Evolutionary conservation across 805 yeast species (phyloP), one percentile per base, ranked within the genome.

Genomic region (Monosporozyma aquatica): DNA sequence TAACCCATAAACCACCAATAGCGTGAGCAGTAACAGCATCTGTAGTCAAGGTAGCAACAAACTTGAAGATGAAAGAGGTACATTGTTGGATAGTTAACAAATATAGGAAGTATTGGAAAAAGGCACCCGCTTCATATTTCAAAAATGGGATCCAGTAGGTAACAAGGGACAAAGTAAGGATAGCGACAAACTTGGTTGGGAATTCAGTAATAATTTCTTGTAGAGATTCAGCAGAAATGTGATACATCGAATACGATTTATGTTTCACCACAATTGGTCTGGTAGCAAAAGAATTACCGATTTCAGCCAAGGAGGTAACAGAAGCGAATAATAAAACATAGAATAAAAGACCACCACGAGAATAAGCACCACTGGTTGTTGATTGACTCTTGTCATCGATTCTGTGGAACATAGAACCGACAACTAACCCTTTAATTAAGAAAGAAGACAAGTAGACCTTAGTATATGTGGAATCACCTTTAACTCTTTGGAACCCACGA

Each of bases 201-300:
- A 77, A 56, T 52, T 75, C 78, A 35, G 79, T 70, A 27, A 79
- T 54, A 49, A 75, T 71, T 45, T 70, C 70, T 8, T 81, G 75
- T 35, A 80, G 48, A 8, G 80, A 73, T 59, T 79, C 84, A 21
- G 82, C 82, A 18, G 84, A 71, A 14, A 79, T 77, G 46, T 78
- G 74, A 56, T 75, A 78, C 64, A 80, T 65, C 13, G 80, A 75
- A 50, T 75, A 79, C 22, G 78, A 70, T 53, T 74, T 73, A 53
- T 80, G 87, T 55, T 79, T 80, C 50, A 75, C 77, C 44, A 78
- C 68, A 51, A 79, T 76, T 23, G 81, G 76, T 64, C 82, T 75
- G 43, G 73, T 74, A 45, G 75, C 74, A 52, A 76, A 80, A 43
- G 78, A 64, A 8, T 72, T 59, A 53, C 79, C 69, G 45, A 79